phyloP scores from a whole-genome alignment of 345 rosid species.

The Kandelia obovata region DNA sequence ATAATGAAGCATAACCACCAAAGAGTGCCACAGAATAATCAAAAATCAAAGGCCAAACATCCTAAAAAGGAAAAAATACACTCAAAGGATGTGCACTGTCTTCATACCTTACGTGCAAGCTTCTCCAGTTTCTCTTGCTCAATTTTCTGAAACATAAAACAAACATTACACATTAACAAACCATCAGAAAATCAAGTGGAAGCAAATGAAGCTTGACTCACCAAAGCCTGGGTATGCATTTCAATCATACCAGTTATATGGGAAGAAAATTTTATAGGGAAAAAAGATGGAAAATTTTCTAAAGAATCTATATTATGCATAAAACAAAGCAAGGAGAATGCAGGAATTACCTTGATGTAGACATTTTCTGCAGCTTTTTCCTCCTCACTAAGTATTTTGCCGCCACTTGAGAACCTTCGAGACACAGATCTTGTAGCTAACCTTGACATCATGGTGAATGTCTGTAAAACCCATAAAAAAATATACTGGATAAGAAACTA shows the following conservation, averaged over 20 bases:
- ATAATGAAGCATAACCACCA: not conserved
- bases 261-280: not conserved
- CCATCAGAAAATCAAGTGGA: not conserved
- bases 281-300: not conserved
- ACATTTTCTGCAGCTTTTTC: slow-evolving; percentile 93
- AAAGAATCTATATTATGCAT: not conserved
- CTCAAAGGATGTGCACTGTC: not conserved
- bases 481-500: not conserved
- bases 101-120: slow-evolving; percentile 76
- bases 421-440: slow-evolving; percentile 42
- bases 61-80: slow-evolving; percentile 3
- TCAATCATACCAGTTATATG: not conserved
- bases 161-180: not conserved
- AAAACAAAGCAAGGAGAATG: not conserved
- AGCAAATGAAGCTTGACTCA: not conserved
- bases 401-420: slow-evolving; percentile 72
- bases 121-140: slow-evolving; percentile 91
- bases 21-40: not conserved
- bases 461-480: not conserved
- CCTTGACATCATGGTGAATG: slow-evolving; percentile 55
- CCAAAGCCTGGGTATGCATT: not conserved
- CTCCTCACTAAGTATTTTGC: slow-evolving; percentile 79
- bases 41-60: slow-evolving; percentile 1
- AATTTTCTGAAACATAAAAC: slow-evolving; percentile 57
- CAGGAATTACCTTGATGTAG: slow-evolving; percentile 65